These are phyloP conservation scores for Candida anglica DNA, from an alignment of 805 yeast genomes.

Conservation along the genomic window DNA sequence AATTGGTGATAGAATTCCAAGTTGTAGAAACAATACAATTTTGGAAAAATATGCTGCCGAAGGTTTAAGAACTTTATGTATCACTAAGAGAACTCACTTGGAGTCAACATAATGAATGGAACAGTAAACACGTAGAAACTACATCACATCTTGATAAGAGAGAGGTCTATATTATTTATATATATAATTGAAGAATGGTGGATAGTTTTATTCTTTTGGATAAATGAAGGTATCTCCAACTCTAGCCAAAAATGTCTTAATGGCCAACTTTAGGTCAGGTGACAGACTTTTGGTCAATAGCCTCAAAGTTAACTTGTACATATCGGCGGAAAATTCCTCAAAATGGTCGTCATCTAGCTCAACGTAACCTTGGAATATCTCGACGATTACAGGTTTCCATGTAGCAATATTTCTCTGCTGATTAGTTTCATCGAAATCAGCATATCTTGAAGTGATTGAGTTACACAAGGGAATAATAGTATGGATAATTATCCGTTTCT, in stretches of 20 bases:
- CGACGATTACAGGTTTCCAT: constrained; percentile 91
- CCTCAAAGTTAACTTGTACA: constrained; percentile 56
- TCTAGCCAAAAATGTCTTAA: constrained; percentile 54
- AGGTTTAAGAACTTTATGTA: too few relatives aligned
- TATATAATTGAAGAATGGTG: too few relatives aligned
- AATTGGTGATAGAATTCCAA: too few relatives aligned
- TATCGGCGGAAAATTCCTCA: constrained; percentile 48
- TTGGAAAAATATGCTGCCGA: too few relatives aligned
- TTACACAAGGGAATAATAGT: constrained; percentile 64
- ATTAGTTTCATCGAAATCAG: constrained; percentile 70
- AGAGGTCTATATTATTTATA: too few relatives aligned
- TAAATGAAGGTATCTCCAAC: constrained; percentile 44
- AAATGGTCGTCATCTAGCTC: constrained; percentile 77
- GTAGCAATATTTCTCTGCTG: constrained; percentile 75
- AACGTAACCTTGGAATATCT: constrained; percentile 76
- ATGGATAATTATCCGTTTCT: constrained; percentile 48
- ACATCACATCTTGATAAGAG: too few relatives aligned
- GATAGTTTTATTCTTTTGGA: too few relatives aligned
- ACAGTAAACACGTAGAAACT: too few relatives aligned
- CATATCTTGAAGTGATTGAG: constrained; percentile 65
- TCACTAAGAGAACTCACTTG: too few relatives aligned
- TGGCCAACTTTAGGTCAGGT: constrained; percentile 56
- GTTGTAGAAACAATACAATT: too few relatives aligned
- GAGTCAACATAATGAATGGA: too few relatives aligned
- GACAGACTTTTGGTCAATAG: constrained; percentile 60